Evolutionary conservation across 2,329 filamentous ascomycete species (phyloP), one percentile per base, ranked within the genome.

Genomic region (Diplodia seriata): DNA sequence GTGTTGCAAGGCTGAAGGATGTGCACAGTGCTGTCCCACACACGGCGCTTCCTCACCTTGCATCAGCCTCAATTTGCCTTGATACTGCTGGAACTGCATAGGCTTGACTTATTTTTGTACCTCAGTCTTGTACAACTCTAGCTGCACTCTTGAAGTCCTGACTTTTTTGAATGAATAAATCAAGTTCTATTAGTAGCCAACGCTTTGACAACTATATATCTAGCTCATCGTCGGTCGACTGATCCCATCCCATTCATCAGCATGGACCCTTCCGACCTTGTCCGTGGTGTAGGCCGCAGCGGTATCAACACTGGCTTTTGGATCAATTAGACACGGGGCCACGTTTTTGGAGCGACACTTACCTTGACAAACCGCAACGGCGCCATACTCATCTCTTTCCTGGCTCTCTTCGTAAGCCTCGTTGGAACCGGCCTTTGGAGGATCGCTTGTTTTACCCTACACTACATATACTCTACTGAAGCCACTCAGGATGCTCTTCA

Each of bases 401-500:
- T 73, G 5, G 73, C 73, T n/a, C 61, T 74, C 14, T 75, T 66
- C n/a, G 53, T 38, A 2, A 69, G 67, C 23, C 55, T 75, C 2
- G 69, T 70, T 7, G 72, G 72, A 0, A 70, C 69, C 1, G 71
- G 73, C 62, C 74, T 79, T 36, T 78, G 74, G 73, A 68, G 71
- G n/a, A 73, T 78, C 12, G 31, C 72, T 20, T 74, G 72, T 12
- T 78, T 75, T 49, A 38, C 55, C 6, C 54, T 77, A 4, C 76
- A 78, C 57, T 73, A 73, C 51, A 38, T 49, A 14, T 69, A 70
- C 9, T 72, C 74, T 2, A 62, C 33, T 7, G 11, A 50, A 2
- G 29, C 66, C 12, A 59, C 73, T 9, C 72, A 74, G 57, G 78
- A 79, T 64, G 75, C 71, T 8, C 23, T 77, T 2, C 71, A 78